Base-by-base conservation (phyloP, 495 filamentous ascomycete genomes). In the Mytilinidion resinicola region DNA sequence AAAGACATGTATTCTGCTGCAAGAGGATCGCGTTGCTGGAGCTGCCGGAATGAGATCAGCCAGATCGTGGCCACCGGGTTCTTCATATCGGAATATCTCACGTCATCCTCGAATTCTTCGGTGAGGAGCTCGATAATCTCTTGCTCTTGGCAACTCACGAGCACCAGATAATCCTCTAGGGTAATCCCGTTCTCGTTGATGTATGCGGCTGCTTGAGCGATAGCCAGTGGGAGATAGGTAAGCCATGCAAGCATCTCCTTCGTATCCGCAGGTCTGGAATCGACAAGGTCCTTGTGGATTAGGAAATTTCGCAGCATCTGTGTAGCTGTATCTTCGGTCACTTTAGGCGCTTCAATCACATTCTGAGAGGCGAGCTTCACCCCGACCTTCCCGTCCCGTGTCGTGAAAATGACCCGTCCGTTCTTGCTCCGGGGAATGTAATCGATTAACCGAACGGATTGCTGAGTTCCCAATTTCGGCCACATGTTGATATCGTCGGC, bases 11-110 rank as follows among this genome's bases (percentile, higher is more conserved):
- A 70, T 0, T 76, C 58, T 0, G 70, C 62, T 0, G 78, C 77
- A 0, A 68, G 8, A 0, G 41, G 42, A 37, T 74, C 48, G 1
- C 52, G 38, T 6, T 66, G 39, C 21, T 56, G 69, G 12, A 82
- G 77, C 58, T 82, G 76, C 0, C 67, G 52, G 50, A 83, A 79
- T 0, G 80, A 81, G 1, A 80, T 75, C 1, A 77, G 66, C 80
- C 78, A 84, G 0, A 80, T n/a, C n/a, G n/a, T n/a, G n/a, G n/a
- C n/a, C n/a, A n/a, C n/a, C n/a, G n/a, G n/a, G n/a, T n/a, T n/a
- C 15, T 74, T 65, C n/a, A 61, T 69, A 9, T 67, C 70, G 6
- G 39, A 41, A 52, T 81, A 78, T 49, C 77, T 64, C 9, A 68
- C 60, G 9, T 72, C 56, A 35, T 81, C 76, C 6, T 71, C 66